Evolutionary conservation across 2,329 filamentous ascomycete species (phyloP).

Genomic region (Rhinocladiella similis): DNA sequence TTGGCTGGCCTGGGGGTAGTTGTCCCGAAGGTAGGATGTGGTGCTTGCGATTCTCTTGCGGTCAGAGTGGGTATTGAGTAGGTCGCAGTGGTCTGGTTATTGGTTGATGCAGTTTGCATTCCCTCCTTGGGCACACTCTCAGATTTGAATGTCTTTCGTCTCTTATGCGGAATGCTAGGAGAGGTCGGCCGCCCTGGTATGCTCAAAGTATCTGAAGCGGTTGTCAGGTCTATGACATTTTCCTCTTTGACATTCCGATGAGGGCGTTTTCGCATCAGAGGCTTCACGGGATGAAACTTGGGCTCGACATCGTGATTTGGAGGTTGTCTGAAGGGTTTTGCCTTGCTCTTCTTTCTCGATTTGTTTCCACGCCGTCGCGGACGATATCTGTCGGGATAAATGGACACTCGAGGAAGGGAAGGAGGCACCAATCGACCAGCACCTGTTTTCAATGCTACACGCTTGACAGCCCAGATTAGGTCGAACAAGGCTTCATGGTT

Average conservation of each 20-base stretch:
- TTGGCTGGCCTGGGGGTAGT: not conserved
- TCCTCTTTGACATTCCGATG: conserved; percentile 1
- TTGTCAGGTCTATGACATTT: conserved; percentile 12
- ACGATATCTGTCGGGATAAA: conserved; percentile 30
- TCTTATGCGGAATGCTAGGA: conserved; percentile 1
- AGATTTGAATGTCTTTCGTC: conserved; percentile 9
- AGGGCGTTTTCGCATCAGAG: conserved; percentile 13
- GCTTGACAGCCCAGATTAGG: conserved; percentile 29
- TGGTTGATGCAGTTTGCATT: not conserved
- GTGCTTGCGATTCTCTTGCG: not conserved
- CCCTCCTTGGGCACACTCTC: not conserved
- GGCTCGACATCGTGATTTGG: conserved; percentile 2
- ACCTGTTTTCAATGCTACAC: conserved; percentile 11
- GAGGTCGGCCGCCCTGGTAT: not conserved
- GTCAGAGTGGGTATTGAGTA: not conserved
- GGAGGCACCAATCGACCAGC: not conserved
- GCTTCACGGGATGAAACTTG: conserved; percentile 15
- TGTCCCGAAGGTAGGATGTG: not conserved
- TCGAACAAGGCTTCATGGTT: conserved; percentile 25
- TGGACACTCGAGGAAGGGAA: conserved; percentile 7
- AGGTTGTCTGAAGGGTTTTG: conserved; percentile 1
- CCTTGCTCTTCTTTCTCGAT: conserved; percentile 20
- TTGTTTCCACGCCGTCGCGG: conserved; percentile 22
- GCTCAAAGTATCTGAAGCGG: not conserved
- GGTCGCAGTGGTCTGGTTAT: not conserved